A percentile compares a stretch with the other conserved stretches of the same genome.
Evolutionary conservation across 495 filamentous ascomycete genomes (phyloP).

Genomic region (Aspergillus avenaceus): DNA sequence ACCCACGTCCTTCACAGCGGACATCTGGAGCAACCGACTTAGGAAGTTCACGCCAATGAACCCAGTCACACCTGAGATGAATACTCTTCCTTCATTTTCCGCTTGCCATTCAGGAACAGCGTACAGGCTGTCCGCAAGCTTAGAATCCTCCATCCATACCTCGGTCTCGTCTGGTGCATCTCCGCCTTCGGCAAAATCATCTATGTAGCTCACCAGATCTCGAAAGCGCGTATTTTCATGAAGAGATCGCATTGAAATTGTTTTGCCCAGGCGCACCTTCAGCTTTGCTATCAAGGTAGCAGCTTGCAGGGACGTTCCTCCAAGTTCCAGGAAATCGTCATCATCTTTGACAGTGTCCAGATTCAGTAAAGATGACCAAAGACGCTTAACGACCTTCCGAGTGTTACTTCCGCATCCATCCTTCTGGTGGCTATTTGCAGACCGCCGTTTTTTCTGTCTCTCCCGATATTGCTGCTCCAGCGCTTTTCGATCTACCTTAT

Average conservation of each 20-base stretch:
- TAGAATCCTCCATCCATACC: not conserved
- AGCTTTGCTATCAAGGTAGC: not conserved
- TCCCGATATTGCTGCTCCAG: not conserved
- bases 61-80: constrained; percentile 15
- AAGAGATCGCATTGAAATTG: constrained; percentile 2
- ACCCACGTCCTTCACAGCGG: constrained; percentile 3
- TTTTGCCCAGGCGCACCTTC: not conserved
- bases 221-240: not conserved
- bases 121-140: not conserved
- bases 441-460: not conserved
- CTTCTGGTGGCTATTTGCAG: not conserved
- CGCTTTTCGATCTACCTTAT: constrained; percentile 6
- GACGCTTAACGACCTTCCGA: not conserved
- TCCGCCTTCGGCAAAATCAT: not conserved
- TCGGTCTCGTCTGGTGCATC: constrained; percentile 7
- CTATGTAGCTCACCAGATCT: not conserved
- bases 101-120: constrained; percentile 7
- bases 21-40: not conserved
- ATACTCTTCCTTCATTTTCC: constrained; percentile 5
- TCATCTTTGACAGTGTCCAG: not conserved
- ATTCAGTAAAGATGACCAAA: constrained; percentile 6
- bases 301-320: constrained; percentile 5
- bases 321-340: constrained; percentile 7
- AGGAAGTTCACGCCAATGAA: constrained; percentile 10
- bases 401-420: not conserved